Evolutionary conservation across 2,329 filamentous ascomycete genomes (phyloP), one percentile per base, ranked within the genome.

Genomic region (Arthrobotrys conoides): DNA sequence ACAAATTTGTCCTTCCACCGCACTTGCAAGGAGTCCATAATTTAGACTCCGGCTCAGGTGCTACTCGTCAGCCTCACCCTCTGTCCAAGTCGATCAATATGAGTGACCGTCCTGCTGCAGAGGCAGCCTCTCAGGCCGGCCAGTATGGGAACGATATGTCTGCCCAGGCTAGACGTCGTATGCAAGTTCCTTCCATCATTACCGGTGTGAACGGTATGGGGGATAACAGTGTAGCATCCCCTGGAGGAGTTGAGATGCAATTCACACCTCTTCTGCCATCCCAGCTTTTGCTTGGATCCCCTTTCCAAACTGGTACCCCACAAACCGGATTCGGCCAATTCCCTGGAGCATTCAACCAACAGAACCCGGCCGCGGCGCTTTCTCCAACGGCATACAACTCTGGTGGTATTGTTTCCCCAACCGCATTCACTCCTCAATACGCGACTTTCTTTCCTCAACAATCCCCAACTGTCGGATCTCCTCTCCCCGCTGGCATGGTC

Each of bases 161-260:
- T 82, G 92, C 93, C 79, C 97, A 97, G 83, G 91, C 91, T 81
- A 94, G 97, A 84, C 90, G 94, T 83, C 90, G 88, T 64, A 85
- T 85, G 80, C 97, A 96, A 86, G 92, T 98, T 83, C 93, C 95
- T 80, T 91, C 91, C 80, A 97, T 98, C 86, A 97, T 97, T 85
- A 97, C 96, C 22, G 91, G 92, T 65, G 85, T 86, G 63, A 86
- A 85, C 68, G 86, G 87, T 80, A 88, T 89, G 83, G 90, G 88
- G 84, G 87, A 86, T 76, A 89, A 88, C 82, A 94, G 97, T 81
- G 90, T 97, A 89, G 88, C 92, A 81, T 95, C 92, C 24, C 94
- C 96, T 16, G 94, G 92, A 51, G 95, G 93, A 66, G 97, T 94
- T 83, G 96, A 98, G 83, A 97, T 98, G 95, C 96, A 98, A 86